Base-by-base conservation (phyloP, 257 asterid species). In the Solanum pennellii region DNA sequence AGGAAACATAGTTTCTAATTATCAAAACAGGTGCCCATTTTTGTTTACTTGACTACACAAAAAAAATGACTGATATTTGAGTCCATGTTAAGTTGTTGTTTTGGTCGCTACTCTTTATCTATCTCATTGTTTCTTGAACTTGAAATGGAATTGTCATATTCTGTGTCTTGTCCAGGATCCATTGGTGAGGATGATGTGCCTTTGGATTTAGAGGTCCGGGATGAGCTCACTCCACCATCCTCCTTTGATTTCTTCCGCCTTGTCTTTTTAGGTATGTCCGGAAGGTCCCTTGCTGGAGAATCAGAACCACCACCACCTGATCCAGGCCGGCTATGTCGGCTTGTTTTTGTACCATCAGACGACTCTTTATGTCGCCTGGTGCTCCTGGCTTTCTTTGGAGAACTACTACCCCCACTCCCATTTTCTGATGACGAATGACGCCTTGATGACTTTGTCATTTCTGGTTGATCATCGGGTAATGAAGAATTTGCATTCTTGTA, bases 211-310 rank as follows among this genome's bases (percentile, higher is more conserved):
- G 94, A 84, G 16, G 60, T 52, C 41, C 91, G 89, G 4, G 94
- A 59, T 9, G 96, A 90, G 18, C 88, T 86, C 33, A 79, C 86
- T 7, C 86, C 75, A 20, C 39, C 84, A 3, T 88, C 39, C 45
- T 94, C 95, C 90, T 71, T 94, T 8, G 96, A 91, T 91, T 94
- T 93, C 93, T 91, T 94, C 71, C 94, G 82, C 12, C 94, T 88
- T 1, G 94, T 27, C 82, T 87, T 92, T 84, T 89, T 90, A n/a
- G 94, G 90, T n/a, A 91, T 80, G 77, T 92, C 93, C 0, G 94
- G 92, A 18, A 86, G 87, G 87, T 86, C 85, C 27, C 82, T 83
- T 5, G 88, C 45, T 21, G 92, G 84, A 3, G 92, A 89, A 31
- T 86, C 92, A 4, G 88, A 47, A 18, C 91, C 87, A 65, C 91